Evolutionary conservation across 2,329 filamentous ascomycete species (phyloP).

Genomic region (Fusarium bulbicola): DNA sequence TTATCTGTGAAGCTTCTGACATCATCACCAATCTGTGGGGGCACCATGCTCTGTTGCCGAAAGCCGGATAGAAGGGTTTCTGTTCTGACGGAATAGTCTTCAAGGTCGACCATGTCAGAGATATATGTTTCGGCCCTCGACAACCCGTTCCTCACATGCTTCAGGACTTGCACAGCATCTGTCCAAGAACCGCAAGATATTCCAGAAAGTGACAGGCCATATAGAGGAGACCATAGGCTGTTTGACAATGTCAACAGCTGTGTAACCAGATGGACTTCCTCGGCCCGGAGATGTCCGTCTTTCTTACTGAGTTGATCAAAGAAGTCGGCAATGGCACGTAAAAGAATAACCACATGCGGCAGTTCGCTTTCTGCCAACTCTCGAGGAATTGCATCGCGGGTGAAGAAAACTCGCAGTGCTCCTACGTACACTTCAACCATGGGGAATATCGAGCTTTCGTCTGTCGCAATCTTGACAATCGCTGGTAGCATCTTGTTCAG

Average conservation of each 20-base stretch:
- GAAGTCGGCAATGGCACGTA: constrained; percentile 45
- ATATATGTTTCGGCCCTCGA: constrained; percentile 32
- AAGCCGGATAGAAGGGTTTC: constrained; percentile 37
- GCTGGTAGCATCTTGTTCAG: constrained; percentile 64
- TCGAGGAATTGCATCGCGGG: constrained; percentile 46
- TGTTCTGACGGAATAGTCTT: constrained; percentile 23
- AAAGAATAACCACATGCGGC: constrained; percentile 44
- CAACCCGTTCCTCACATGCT: constrained; percentile 26
- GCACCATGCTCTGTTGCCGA: neutral
- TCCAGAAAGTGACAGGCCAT: constrained; percentile 27
- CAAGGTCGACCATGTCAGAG: constrained; percentile 23
- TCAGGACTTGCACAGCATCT: constrained; percentile 27
- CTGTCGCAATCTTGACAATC: constrained; percentile 53
- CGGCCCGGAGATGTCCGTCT: constrained; percentile 27
- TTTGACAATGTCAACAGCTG: constrained; percentile 45
- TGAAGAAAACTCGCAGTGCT: constrained; percentile 52
- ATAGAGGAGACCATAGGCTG: constrained; percentile 45
- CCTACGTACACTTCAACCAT: constrained; percentile 61
- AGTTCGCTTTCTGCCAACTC: constrained; percentile 50
- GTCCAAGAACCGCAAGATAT: constrained; percentile 27
- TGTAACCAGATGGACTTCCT: constrained; percentile 42
- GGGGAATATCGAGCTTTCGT: constrained; percentile 52
- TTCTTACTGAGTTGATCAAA: constrained; percentile 40
- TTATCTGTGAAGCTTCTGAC: constrained; percentile 53
- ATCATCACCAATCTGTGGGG: constrained; percentile 39